Percentiles rank a stretch among this genome's conserved stretches.
Conservation (phyloP, 371 early-diverging fungal species). For the Coemansia sp. region DNA sequence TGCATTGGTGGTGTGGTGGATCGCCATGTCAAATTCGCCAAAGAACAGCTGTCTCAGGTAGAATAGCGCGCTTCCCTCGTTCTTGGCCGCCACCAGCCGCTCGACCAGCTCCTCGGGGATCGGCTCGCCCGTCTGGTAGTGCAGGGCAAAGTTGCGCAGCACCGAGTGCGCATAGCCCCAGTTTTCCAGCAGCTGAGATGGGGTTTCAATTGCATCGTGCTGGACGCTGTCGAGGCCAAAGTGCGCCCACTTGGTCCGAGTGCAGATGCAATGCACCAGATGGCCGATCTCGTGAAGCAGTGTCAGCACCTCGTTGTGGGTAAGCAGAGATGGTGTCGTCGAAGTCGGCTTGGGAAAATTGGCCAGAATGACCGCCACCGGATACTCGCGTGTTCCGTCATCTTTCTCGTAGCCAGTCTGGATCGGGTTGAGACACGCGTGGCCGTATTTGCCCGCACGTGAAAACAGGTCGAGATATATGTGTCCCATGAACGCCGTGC, state of each 20-base stretch:
- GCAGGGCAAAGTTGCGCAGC: conserved; percentile 68
- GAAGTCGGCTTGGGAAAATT: conserved; percentile 80
- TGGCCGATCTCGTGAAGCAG: conserved; percentile 78
- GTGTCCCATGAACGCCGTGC: conserved; percentile 64
- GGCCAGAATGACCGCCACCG: conserved; percentile 79
- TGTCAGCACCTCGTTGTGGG: conserved; percentile 80
- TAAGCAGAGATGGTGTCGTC: conserved; percentile 71
- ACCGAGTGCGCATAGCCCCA: conserved; percentile 82
- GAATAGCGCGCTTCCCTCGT: conserved; percentile 68
- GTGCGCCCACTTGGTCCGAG: conserved; percentile 62
- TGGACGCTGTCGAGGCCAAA: conserved; percentile 82
- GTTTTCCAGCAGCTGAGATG: conserved; percentile 79
- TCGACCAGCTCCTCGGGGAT: conserved; percentile 73
- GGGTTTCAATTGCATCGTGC: conserved; percentile 86
- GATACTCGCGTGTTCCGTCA: conserved; percentile 56
- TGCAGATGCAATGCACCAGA: conserved; percentile 78
- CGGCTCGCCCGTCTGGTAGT: conserved; percentile 66
- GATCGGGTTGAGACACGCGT: conserved; percentile 70
- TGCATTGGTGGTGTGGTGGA: conserved; percentile 57
- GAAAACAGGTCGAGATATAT: conserved; percentile 80
- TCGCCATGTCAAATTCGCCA: conserved; percentile 70
- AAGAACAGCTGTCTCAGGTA: conserved; percentile 78
- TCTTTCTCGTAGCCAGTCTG: conserved; percentile 58
- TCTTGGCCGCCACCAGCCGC: conserved; percentile 66
- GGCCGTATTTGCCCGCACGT: conserved; percentile 74